Evolutionary conservation across 257 asterid species (phyloP), one percentile per base, ranked within the genome.

Genomic region (Solanum chmielewskii): DNA sequence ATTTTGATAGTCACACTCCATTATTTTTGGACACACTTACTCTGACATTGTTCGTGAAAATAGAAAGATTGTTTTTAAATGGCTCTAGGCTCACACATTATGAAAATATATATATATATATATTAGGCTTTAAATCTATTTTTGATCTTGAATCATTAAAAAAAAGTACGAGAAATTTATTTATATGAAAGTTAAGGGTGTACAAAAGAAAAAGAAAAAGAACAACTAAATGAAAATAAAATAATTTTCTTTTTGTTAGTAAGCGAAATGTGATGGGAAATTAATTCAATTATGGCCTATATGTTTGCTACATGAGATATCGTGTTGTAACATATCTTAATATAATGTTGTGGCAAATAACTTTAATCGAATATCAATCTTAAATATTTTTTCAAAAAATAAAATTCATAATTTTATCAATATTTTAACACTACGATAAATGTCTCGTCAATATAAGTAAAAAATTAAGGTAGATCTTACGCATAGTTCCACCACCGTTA

Each of bases 341-440:
- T 16, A 52, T 52, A 9, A 16, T 16, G 3, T 20, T 5, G 27
- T 35, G 39, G 39, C 20, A 5, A 71, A 33, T 1, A 33, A 16
- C 4, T 20, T 18, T 71, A 23, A 71, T 13, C n/a, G 14, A 47
- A 15, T 49, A 49, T 52, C 1, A 52, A 52, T 52, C 0, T 16
- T 23, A 16, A 52, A 6, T 52, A 52, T 16, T 16, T 52, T 52
- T 6, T 6, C 0, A 16, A 16, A 16, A 52, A 16, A 52, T 52
- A 16, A 16, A 16, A 52, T 16, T 16, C 0, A 0, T 52, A 52
- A 0, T 1, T 16, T 52, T 3, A 0, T 52, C 4, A 16, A 6
- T 52, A 0, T 52, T 0, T 52, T 6, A 9, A 52, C 4, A 16
- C 4, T 1, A 52, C 62, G 10, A 6, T 52, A 52, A 52, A 1